phyloP scores from a whole-genome alignment of 331 rosid species.

The Pyracantha coccinea region DNA sequence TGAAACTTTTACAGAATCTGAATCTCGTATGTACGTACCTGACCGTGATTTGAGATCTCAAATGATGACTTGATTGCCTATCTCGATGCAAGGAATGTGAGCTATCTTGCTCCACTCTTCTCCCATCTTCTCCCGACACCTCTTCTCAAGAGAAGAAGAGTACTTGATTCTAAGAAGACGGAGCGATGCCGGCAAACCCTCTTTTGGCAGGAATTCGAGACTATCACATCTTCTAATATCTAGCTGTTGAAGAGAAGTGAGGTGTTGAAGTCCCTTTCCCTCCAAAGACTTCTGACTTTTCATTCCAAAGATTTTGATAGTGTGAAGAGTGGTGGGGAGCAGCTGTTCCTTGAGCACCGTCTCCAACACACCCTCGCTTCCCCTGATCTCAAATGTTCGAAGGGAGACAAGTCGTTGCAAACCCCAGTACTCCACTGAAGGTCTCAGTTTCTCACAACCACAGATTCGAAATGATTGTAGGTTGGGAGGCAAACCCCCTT shows the following conservation, averaged over 20 bases:
- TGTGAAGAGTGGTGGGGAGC: not conserved
- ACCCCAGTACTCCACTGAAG: not conserved
- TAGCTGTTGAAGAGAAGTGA: not conserved
- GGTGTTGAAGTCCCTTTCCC: not conserved
- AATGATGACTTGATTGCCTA: too few species aligned
- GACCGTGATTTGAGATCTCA: too few species aligned
- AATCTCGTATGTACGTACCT: too few species aligned
- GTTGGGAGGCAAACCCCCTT: not conserved
- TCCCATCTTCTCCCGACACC: not conserved
- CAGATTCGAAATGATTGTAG: not conserved
- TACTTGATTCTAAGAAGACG: not conserved
- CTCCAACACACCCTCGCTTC: not conserved
- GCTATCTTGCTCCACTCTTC: not conserved
- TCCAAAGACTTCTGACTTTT: not conserved
- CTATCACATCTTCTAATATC: not conserved
- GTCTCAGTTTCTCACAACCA: not conserved
- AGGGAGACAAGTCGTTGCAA: not conserved
- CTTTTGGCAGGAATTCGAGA: not conserved
- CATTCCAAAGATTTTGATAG: accelerated
- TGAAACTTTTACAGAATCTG: too few species aligned
- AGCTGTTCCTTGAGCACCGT: conserved; percentile 4
- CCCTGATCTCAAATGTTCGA: accelerated
- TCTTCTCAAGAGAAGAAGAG: not conserved
- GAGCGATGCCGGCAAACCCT: not conserved
- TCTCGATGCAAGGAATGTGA: not conserved